Evolutionary conservation across 441 rosid species (phyloP).

Genomic region (Adansonia grandidieri): DNA sequence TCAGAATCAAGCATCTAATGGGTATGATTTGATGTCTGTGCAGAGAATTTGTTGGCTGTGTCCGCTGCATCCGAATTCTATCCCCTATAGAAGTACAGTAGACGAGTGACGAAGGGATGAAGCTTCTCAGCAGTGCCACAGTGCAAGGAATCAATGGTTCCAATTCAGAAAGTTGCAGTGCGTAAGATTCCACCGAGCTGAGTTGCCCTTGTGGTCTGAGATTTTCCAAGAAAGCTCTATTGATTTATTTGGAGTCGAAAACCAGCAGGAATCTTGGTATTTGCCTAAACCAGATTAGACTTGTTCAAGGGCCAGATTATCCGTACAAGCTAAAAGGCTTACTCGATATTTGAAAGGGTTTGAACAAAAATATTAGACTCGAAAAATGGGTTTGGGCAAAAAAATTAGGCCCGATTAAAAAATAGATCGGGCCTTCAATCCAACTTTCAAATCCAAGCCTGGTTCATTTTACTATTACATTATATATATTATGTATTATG

Average conservation of each 20-base stretch:
- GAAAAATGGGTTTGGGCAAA: no score
- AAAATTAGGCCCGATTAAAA: no score
- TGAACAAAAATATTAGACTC: no score
- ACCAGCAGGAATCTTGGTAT: neutral
- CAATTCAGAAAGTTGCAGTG: conserved; percentile 36
- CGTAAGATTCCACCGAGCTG: conserved; percentile 5
- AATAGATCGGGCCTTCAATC: no score
- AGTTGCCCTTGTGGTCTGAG: neutral
- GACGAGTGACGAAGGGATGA: conserved; percentile 99
- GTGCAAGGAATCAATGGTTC: conserved; percentile 53
- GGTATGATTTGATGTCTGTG: conserved; percentile 21
- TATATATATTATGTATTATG: no score
- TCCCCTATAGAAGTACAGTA: conserved; percentile 96
- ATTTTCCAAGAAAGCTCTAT: neutral
- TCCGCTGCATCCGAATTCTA: conserved; percentile 92
- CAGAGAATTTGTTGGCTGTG: conserved; percentile 96
- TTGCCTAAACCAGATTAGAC: neutral
- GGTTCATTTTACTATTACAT: no score
- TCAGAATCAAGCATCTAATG: conserved; percentile 5
- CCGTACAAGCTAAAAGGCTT: no score
- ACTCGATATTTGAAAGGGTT: no score
- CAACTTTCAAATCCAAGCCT: no score
- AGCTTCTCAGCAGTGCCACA: conserved; percentile 78
- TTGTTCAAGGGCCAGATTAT: no score
- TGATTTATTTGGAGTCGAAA: neutral